A percentile compares a stretch with the other conserved stretches of the same genome.
These are phyloP conservation scores for Aspergillus hancockii DNA, from an alignment of 495 filamentous ascomycete species.

Conservation along the genomic window DNA sequence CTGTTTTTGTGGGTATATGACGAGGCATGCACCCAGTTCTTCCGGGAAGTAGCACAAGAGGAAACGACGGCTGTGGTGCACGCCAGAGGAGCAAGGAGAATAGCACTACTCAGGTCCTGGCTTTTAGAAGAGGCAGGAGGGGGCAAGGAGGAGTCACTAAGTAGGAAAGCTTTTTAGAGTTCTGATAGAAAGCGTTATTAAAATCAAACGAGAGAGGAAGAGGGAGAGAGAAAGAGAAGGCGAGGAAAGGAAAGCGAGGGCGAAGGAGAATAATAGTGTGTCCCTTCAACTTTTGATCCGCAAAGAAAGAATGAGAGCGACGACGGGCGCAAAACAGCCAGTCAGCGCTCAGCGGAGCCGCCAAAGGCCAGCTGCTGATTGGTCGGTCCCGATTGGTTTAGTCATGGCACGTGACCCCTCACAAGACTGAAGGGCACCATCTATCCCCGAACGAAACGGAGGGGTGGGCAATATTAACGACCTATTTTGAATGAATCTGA, in stretches of 20 bases:
- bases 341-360: conserved; percentile 14
- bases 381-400: conserved; percentile 7
- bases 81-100: conserved; percentile 17
- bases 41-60: conserved; percentile 25
- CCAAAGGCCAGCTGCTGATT: conserved; percentile 10
- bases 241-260: conserved; percentile 2
- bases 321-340: conserved; percentile 1
- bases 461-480: not conserved
- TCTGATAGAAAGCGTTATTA: conserved; percentile 1
- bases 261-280: conserved; percentile 13
- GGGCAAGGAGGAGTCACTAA: not conserved
- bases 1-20: conserved; percentile 46
- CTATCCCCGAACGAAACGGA: not conserved
- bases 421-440: not conserved
- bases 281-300: conserved; percentile 7
- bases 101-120: conserved; percentile 3
- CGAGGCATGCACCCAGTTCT: conserved; percentile 42
- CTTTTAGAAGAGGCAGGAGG: conserved; percentile 3
- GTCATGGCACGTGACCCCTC: conserved; percentile 17
- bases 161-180: not conserved
- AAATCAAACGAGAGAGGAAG: not conserved
- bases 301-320: conserved; percentile 7
- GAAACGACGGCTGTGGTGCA: conserved; percentile 34
- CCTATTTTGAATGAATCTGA: not conserved
- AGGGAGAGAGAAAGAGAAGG: conserved; percentile 11